Base-by-base conservation (phyloP, 768 basidiomycete genomes). In the Lentinula sp. region DNA sequence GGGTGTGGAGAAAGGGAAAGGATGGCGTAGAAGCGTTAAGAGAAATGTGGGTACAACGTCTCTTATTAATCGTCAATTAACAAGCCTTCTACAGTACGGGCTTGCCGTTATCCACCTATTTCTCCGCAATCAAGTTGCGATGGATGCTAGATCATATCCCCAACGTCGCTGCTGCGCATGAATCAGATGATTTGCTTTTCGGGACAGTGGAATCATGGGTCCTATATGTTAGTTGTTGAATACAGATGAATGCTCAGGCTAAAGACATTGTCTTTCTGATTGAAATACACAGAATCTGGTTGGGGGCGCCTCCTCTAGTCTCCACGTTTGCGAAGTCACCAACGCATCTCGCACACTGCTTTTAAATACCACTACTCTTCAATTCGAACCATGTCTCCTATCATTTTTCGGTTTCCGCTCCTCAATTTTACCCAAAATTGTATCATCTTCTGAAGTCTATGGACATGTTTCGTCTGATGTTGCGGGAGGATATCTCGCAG, bases 161-260 rank as follows among this genome's bases (percentile, higher is more conserved):
- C 3, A 84, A 86, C 35, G 93, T 98, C 59, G 73, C 79, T 37
- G 79, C 82, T 46, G 95, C 97, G 0, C 88, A 95, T 69, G 85
- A 89, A 42, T 74, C 82, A 41, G 93, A 93, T 72, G 83, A 91
- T 62, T 81, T 98, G 12, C 76, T 88, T 20, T 95, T 98, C 68
- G 97, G 97, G 23, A 99, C 97, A 2, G 88, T 99, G 57, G 97
- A 99, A 73, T 94, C 93, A 35, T 99, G 96, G 96, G 82, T 99
- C 50, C 84, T 87, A 66, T 98, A 94, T 73, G 93, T 95, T 69
- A 57, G 78, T 69, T 16, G 18, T 37, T 63, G 42, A 16, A 42
- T 55, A 55, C 0, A 28, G 39, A 20, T 41, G n/a, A 28, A 28
- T 28, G 28, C 28, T 28, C 28, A 28, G 28, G 4, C 28, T 28